phyloP scores from a whole-genome alignment of 2,329 filamentous ascomycete genomes.

The Claviceps quebecensis region DNA sequence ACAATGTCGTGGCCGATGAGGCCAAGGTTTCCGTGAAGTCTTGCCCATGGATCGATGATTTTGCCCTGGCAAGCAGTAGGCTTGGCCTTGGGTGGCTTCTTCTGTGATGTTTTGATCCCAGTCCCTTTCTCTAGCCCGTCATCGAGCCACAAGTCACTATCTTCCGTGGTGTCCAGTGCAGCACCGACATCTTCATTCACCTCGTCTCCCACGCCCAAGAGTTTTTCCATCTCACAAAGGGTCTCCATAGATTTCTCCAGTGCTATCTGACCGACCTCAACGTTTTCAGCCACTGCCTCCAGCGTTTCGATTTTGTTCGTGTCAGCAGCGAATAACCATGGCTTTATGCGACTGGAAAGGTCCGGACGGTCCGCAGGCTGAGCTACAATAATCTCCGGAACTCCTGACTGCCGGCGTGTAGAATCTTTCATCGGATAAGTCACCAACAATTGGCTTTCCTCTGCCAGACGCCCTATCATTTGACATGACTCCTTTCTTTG shows the following conservation, averaged over 20 bases:
- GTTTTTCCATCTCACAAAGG: slow-evolving; percentile 33
- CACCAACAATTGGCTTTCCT: slow-evolving; percentile 49
- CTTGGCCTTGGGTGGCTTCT: slow-evolving; percentile 10
- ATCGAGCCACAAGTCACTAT: slow-evolving; percentile 22
- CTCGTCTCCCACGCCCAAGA: slow-evolving; percentile 26
- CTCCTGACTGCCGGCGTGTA: slow-evolving; percentile 22
- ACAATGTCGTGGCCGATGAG: slow-evolving; percentile 28
- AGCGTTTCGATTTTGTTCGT: slow-evolving; percentile 44
- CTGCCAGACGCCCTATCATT: slow-evolving; percentile 37
- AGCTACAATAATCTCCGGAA: slow-evolving; percentile 28
- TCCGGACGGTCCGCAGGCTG: slow-evolving; percentile 23
- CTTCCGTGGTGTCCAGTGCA: slow-evolving; percentile 13
- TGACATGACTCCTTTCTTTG: slow-evolving; percentile 37
- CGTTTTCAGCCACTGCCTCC: slow-evolving; percentile 43
- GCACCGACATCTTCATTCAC: slow-evolving; percentile 10
- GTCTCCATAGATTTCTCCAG: slow-evolving; percentile 37
- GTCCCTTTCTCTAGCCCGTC: slow-evolving; percentile 12
- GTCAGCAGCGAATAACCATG: slow-evolving; percentile 47
- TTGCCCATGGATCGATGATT: slow-evolving; percentile 32
- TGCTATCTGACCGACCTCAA: slow-evolving; percentile 43
- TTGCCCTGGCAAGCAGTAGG: slow-evolving; percentile 4
- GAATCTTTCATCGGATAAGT: slow-evolving; percentile 30
- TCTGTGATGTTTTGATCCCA: background rate
- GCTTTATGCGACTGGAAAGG: slow-evolving; percentile 30
- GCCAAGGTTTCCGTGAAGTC: slow-evolving; percentile 39